Evolutionary conservation across 2,329 filamentous ascomycete genomes (phyloP), one percentile per base, ranked within the genome.

Genomic region (Phoma sp.): DNA sequence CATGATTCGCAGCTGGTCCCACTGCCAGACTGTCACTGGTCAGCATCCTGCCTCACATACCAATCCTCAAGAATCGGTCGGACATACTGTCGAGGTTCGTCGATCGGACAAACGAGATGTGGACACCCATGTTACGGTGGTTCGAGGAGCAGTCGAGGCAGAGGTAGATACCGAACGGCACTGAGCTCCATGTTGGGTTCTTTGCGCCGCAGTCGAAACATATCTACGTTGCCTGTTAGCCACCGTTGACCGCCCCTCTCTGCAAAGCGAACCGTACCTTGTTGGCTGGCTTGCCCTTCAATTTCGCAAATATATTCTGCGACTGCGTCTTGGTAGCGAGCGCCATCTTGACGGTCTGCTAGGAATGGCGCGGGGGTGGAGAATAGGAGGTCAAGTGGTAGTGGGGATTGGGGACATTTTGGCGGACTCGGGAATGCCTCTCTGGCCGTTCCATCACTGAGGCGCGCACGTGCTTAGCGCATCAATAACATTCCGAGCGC

Each of bases 161-260:
- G 21, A 99, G 87, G 76, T 98, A 99, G 76, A 99, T 98, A 73
- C 91, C 95, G 63, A 99, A 92, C 10, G 94, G 93, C 29, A 97
- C 93, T 6, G 94, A 98, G 7, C 93, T 96, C 95, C 95, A 99
- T 55, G 95, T 98, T 60, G 95, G 95, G 74, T 97, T 97, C 80
- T 98, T 98, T 71, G 92, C 90, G 75, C 91, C 88, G 79, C 95
- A 99, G 81, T 99, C 95, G 80, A 99, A 99, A 84, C 95, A 99
- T 81, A 96, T 86, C 93, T 96, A 61, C 49, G 70, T 47, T 54
- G 36, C 43, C 51, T 45, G 58, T 71, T 62, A 74, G 66, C 55
- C 37, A 51, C 52, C 40, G 51, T 55, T 61, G 59, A 58, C 62
- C 57, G 61, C 61, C 49, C 55, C 57, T 57, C 51, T 37, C 50